These are phyloP conservation scores for Cadophora sp. DNA, from an alignment of 2,329 filamentous ascomycete species.

Conservation along the genomic window DNA sequence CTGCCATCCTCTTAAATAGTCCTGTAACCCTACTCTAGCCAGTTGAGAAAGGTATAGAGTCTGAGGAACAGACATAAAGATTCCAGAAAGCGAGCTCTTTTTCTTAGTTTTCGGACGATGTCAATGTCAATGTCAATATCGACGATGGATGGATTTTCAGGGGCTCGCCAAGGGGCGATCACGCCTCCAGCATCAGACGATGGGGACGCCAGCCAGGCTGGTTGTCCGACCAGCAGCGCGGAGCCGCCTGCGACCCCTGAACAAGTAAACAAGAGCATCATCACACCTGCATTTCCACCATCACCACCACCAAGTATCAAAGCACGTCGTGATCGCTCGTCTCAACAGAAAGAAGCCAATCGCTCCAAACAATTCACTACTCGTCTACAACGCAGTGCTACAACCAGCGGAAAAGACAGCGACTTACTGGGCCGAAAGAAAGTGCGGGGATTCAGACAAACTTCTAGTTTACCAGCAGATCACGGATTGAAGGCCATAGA, in stretches of 20 bases:
- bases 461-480: slow-evolving; percentile 35
- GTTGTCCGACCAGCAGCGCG: slow-evolving; percentile 25
- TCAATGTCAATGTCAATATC: not conserved
- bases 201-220: slow-evolving; percentile 2
- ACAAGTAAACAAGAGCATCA: slow-evolving; percentile 32
- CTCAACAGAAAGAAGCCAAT: slow-evolving; percentile 37
- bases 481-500: slow-evolving; percentile 42
- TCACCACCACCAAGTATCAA: slow-evolving; percentile 34
- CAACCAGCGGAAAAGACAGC: slow-evolving; percentile 24
- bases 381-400: slow-evolving; percentile 38
- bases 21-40: not conserved
- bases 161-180: slow-evolving; percentile 18
- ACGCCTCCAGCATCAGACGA: slow-evolving; percentile 14
- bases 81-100: not conserved
- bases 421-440: slow-evolving; percentile 31
- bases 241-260: slow-evolving; percentile 16
- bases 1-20: slow-evolving; percentile 23
- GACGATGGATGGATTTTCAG: slow-evolving; percentile 14
- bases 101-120: slow-evolving; percentile 9
- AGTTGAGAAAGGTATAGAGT: slow-evolving; percentile 15
- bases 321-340: slow-evolving; percentile 37
- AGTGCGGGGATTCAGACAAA: slow-evolving; percentile 30
- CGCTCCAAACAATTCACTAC: slow-evolving; percentile 39
- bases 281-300: slow-evolving; percentile 27
- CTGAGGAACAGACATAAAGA: not conserved